phyloP scores from a whole-genome alignment of 345 rosid genomes.

The Lepidium aucheri region DNA sequence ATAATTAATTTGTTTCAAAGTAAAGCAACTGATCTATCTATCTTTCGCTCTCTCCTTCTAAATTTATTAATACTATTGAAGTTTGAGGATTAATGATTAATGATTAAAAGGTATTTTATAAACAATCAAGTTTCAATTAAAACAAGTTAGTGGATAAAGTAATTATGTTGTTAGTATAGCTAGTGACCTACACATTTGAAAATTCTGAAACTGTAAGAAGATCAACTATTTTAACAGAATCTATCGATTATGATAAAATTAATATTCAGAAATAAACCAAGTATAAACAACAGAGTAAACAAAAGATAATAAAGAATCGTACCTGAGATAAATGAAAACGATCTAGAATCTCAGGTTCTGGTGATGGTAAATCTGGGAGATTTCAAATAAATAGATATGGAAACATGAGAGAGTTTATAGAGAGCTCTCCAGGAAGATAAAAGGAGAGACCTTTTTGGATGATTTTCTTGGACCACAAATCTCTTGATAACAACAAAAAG shows the following conservation, averaged over 20 bases:
- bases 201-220: background rate
- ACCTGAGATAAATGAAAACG: conserved; percentile 7
- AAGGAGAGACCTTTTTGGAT: background rate
- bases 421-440: background rate
- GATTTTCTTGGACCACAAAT: conserved; percentile 10
- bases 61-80: background rate
- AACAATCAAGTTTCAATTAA: background rate
- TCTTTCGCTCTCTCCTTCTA: background rate
- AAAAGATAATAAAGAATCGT: background rate
- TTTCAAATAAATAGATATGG: no score
- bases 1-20: conserved; percentile 10
- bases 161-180: background rate
- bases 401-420: background rate
- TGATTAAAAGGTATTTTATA: background rate
- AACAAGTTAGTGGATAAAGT: conserved; percentile 5
- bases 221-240: background rate
- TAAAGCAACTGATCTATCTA: conserved; percentile 13
- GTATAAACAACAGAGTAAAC: background rate
- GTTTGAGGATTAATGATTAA: background rate
- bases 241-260: background rate
- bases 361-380: background rate
- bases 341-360: background rate
- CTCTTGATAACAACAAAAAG: conserved; percentile 9
- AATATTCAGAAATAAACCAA: background rate
- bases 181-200: background rate